These are phyloP conservation scores for Ceratorhiza oryzae-sativae DNA, from an alignment of 1,284 basidiomycete genomes.

Conservation along the genomic window DNA sequence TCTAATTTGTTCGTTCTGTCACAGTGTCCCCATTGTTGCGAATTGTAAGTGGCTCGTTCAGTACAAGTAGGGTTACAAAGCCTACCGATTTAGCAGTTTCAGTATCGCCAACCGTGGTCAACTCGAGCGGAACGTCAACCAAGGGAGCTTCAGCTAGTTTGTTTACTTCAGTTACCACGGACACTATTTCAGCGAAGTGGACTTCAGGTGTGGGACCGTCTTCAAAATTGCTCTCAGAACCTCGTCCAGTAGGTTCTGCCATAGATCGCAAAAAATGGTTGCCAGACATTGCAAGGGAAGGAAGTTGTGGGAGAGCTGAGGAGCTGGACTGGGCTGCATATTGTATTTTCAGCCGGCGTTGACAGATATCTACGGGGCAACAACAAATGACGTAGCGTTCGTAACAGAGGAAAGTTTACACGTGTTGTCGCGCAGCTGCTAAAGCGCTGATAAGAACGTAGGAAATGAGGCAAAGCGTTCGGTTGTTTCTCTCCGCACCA, in stretches of 20 bases:
- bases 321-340: neutral
- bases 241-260: conserved; percentile 14
- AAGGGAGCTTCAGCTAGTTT: conserved; percentile 21
- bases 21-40: too few species aligned
- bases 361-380: neutral
- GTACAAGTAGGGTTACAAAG: neutral
- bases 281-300: conserved; percentile 19
- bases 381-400: conserved; percentile 17
- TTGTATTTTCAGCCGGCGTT: neutral
- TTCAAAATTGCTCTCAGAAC: neutral
- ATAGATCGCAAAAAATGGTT: conserved; percentile 35
- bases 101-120: conserved; percentile 1
- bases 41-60: too few species aligned
- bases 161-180: conserved; percentile 33
- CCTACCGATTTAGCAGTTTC: conserved; percentile 16
- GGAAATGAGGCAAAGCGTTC: neutral
- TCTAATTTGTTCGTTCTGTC: conserved; percentile 24
- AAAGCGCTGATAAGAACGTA: neutral
- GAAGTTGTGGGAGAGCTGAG: neutral
- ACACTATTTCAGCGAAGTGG: conserved; percentile 31
- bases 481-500: neutral
- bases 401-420: conserved; percentile 2
- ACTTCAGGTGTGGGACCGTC: conserved; percentile 17
- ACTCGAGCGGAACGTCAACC: conserved; percentile 24
- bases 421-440: conserved; percentile 5